Base-by-base conservation (phyloP, 352 stramenopile genomes). In the Globisporangium yorkense region DNA sequence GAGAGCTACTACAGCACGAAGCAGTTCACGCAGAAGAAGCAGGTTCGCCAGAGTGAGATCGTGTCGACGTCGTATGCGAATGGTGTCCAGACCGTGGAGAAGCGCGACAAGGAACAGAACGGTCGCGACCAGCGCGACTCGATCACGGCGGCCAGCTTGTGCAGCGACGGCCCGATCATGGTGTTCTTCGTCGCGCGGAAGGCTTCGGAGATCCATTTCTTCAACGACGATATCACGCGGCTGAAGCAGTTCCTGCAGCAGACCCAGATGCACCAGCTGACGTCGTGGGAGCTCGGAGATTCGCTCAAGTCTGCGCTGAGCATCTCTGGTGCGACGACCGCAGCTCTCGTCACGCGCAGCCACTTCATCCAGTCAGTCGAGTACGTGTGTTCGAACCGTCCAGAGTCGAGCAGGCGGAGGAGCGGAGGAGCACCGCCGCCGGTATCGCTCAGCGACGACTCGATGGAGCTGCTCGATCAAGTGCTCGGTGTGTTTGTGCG, bases 1-100 rank as follows among this genome's bases (percentile, higher is more conserved):
- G 74, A 84, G 44, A 72, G 71, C 35, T 65, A 69, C 37, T 68
- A 67, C 15, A 77, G 61, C 27, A 63, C 64, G 12, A 85, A 84
- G 40, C 76, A 72, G 18, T 77, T 80, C 8, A 89, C 72, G 4
- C 67, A 81, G 33, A 79, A 77, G 63, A 71, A 84, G 33, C 80
- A 92, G 46, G 74, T 94, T 50, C 84, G 84, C 9, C 84, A 90
- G 58, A 94, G 81, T 51, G 81, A 94, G 47, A 94, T 94, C 49
- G 80, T 91, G 10, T 88, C 82, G 8, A 79, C 79, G 0, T 80
- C 80, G 16, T 89, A 84, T 44, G 70, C 73, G 12, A 70, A 65
- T 16, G 72, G 67, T 20, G 54, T 78, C 6, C 60, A 70, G 5
- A 62, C 56, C 31, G 27, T 51, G 29, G 63, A 67, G 35, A 49